Evolutionary conservation across 169 alveolate genomes (phyloP).

Genomic region (Eimeria necatrix): DNA sequence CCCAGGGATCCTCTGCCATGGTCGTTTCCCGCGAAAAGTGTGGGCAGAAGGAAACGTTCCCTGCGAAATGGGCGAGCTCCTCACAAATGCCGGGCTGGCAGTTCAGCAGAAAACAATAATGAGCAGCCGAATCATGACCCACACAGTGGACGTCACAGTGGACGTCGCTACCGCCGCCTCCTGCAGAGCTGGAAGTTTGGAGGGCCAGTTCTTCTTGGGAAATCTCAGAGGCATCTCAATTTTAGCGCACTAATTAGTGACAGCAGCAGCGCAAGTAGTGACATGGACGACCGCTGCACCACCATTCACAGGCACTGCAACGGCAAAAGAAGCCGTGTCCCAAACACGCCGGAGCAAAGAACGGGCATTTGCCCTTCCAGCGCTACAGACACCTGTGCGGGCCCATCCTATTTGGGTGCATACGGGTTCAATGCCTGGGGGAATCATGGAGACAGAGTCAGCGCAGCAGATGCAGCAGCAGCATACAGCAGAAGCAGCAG

Average conservation of each 20-base stretch:
- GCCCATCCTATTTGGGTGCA: neutral
- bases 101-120: neutral
- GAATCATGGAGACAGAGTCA: neutral
- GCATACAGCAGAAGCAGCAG: neutral
- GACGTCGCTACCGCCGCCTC: neutral
- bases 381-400: neutral
- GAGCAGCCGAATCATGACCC: neutral
- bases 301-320: neutral
- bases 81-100: neutral
- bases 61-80: neutral
- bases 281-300: neutral
- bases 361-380: neutral
- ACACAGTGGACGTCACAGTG: neutral
- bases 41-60: neutral
- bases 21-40: slow-evolving; percentile 8
- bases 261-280: slow-evolving; percentile 27
- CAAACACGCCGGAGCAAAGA: neutral
- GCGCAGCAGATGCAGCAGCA: slow-evolving; percentile 43
- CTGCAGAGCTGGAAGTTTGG: neutral
- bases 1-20: neutral
- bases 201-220: neutral
- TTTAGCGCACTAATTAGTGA: neutral
- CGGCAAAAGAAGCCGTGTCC: neutral
- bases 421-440: no score
- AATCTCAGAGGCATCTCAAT: slow-evolving; percentile 27